Conservation (phyloP, 2,329 filamentous ascomycete genomes). For the Penicillium sp. region DNA sequence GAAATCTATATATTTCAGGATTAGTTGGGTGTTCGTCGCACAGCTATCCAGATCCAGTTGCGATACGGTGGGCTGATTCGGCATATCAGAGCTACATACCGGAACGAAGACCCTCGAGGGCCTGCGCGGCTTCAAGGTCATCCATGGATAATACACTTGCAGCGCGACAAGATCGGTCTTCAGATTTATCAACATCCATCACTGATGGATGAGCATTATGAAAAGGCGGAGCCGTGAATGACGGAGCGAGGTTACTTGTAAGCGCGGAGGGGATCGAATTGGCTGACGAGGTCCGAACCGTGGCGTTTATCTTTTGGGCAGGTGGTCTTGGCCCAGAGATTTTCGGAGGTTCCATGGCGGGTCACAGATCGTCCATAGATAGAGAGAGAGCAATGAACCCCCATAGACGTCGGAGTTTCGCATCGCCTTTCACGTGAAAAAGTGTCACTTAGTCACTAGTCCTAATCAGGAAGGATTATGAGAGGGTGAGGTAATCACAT, state of each 20-base stretch:
- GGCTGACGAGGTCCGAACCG: constrained; percentile 12
- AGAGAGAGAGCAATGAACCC: not conserved
- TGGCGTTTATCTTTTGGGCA: constrained; percentile 6
- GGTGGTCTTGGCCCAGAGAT: not conserved
- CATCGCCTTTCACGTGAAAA: constrained; percentile 14
- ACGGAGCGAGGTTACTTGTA: constrained; percentile 9
- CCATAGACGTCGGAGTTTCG: constrained; percentile 4
- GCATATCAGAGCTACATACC: constrained; percentile 50
- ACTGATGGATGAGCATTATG: constrained; percentile 32
- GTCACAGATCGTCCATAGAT: constrained; percentile 6
- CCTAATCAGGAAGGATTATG: constrained; percentile 1
- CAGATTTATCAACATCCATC: constrained; percentile 35
- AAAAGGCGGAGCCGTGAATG: constrained; percentile 11
- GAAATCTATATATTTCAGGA: constrained; percentile 58
- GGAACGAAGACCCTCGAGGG: constrained; percentile 70
- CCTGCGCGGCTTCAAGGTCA: constrained; percentile 65
- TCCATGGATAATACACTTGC: constrained; percentile 51
- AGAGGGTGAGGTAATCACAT: constrained; percentile 5
- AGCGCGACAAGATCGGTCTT: constrained; percentile 45
- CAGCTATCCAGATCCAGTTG: not conserved
- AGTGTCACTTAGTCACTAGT: constrained; percentile 2
- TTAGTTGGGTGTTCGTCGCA: constrained; percentile 8
- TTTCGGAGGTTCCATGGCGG: constrained; percentile 15
- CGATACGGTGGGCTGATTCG: not conserved
- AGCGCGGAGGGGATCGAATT: constrained; percentile 9